Base-by-base conservation (phyloP, 176 grass and related monocot species). In the Aegilops longissima region DNA sequence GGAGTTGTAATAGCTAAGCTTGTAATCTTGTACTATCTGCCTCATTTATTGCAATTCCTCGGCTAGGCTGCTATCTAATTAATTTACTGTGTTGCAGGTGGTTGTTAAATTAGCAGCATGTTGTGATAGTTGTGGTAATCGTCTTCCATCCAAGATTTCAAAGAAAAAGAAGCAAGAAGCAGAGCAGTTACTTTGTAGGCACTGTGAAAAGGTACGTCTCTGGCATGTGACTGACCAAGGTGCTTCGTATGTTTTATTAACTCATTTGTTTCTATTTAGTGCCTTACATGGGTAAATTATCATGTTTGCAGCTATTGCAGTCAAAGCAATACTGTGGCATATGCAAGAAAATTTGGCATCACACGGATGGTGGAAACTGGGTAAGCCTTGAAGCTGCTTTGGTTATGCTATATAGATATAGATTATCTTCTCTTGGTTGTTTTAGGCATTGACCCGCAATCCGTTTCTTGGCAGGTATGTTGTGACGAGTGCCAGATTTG, bases 311-410 rank as follows among this genome's bases (percentile, higher is more conserved):
- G 97, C 85, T 99, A 76, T 87, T 94, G 66, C 88, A 92, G 76
- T 93, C 89, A 8, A 99, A 93, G n/a, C 97, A 93, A 24, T 96
- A 99, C 63, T 99, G 97, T 84, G 94, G 97, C 65, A 94, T 99
- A 77, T 99, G 97, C 83, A 95, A 93, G 92, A 94, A 92, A 87
- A 94, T 99, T 72, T 99, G 97, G 97, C 92, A 96, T 38, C 92
- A 95, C 66, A 99, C 97, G 10, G 97, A 99, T 88, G 92, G 92
- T 81, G 97, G 93, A 76, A 92, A 90, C 83, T 99, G 90, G 92
- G 97, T 98, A 94, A 89, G 66, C 61, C 54, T 88, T 34, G 73
- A 76, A 65, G 2, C 39, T 62, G 17, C 11, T 76, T 70, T 62
- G 21, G 38, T 51, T 8, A 40, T 71, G 9, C 35, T 76, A 80